Percentiles rank a stretch among this genome's conserved stretches.
Conservation (phyloP, 768 basidiomycete genomes). For the Lyophyllum semitale region DNA sequence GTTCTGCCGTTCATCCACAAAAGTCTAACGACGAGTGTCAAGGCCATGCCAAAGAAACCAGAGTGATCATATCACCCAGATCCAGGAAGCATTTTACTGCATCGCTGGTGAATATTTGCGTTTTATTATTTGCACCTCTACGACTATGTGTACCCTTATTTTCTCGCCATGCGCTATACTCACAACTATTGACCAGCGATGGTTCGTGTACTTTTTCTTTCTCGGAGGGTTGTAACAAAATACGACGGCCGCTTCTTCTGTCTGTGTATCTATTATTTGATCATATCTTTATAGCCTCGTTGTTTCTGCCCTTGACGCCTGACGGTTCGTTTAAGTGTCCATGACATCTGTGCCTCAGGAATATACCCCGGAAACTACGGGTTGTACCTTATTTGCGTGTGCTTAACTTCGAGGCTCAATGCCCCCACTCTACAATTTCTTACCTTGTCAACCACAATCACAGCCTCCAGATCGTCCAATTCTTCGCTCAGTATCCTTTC, state of each 20-base stretch:
- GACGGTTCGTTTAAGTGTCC: background rate
- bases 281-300: slow-evolving; percentile 19
- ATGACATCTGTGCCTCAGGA: background rate
- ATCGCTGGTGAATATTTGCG: background rate
- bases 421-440: background rate
- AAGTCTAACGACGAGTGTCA: slow-evolving; percentile 61
- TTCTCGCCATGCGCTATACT: slow-evolving; percentile 5
- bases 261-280: slow-evolving; percentile 15
- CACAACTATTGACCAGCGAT: slow-evolving; percentile 1
- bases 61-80: slow-evolving; percentile 17
- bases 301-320: too few species aligned
- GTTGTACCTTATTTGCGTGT: background rate
- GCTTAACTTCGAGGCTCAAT: background rate
- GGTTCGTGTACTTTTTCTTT: slow-evolving; percentile 11
- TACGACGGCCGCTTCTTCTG: slow-evolving; percentile 7
- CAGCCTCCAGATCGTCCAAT: background rate
- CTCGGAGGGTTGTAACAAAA: slow-evolving; percentile 9
- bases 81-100: background rate
- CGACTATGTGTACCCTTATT: slow-evolving; percentile 4
- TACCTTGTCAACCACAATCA: background rate
- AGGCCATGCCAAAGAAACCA: slow-evolving; percentile 50
- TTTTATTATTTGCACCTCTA: background rate
- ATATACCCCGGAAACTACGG: too few species aligned
- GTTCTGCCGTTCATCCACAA: slow-evolving; percentile 90
- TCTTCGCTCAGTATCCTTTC: background rate